Evolutionary conservation across 768 basidiomycete species (phyloP).

Genomic region (Lanmaoa pseudosensibilis): DNA sequence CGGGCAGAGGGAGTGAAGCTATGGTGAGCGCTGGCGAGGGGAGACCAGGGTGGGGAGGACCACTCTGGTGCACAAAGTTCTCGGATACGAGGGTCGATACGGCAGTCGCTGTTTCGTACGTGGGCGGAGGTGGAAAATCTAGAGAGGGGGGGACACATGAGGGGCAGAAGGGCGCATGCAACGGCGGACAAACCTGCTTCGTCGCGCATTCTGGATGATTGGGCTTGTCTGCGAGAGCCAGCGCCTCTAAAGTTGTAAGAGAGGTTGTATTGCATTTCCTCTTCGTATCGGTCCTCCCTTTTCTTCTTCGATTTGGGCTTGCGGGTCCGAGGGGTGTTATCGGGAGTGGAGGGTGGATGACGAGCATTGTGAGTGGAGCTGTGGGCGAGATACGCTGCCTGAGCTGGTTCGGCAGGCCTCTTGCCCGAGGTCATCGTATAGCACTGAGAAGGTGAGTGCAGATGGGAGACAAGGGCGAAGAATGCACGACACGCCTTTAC

Average conservation of each 20-base stretch:
- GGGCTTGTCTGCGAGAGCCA: slow-evolving; percentile 26
- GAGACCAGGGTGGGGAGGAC: slow-evolving; percentile 25
- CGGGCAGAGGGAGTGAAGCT: slow-evolving; percentile 24
- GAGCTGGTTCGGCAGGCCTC: slow-evolving; percentile 31
- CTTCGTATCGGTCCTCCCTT: slow-evolving; percentile 46
- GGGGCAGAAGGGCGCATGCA: not conserved
- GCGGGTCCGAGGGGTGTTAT: slow-evolving; percentile 47
- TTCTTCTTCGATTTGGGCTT: slow-evolving; percentile 43
- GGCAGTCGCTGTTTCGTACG: slow-evolving; percentile 59
- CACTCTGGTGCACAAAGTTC: slow-evolving; percentile 37
- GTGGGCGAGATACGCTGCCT: slow-evolving; percentile 54
- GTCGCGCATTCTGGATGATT: slow-evolving; percentile 28
- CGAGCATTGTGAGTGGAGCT: slow-evolving; percentile 54
- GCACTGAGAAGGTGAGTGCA: slow-evolving; percentile 35
- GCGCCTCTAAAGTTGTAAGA: slow-evolving; percentile 33
- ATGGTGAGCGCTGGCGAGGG: slow-evolving; percentile 26
- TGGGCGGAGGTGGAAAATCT: slow-evolving; percentile 75
- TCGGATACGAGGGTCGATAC: slow-evolving; percentile 41
- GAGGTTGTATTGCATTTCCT: slow-evolving; percentile 39
- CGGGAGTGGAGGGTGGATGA: slow-evolving; percentile 48
- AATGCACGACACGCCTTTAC: slow-evolving; percentile 38
- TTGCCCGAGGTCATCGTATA: slow-evolving; percentile 38
- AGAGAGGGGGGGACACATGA: slow-evolving; percentile 27
- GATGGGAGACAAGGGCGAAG: slow-evolving; percentile 40
- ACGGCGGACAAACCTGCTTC: slow-evolving; percentile 32